Conservation (phyloP, 176 grass and related monocot species). For the Zizania latifolia region DNA sequence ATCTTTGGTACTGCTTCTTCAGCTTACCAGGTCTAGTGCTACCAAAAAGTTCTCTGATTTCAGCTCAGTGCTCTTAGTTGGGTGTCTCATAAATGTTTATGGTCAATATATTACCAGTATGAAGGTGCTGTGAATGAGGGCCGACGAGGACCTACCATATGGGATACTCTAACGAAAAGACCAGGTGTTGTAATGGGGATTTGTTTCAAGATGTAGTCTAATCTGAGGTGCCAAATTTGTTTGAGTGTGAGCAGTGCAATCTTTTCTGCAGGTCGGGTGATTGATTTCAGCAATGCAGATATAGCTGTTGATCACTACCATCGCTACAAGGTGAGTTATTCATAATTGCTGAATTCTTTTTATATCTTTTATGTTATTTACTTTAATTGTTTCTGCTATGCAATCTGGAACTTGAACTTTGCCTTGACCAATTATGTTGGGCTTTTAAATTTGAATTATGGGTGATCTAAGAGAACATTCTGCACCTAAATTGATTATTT, state of each 20-base stretch:
- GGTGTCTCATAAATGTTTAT: conserved; percentile 3
- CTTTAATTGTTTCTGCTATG: background rate
- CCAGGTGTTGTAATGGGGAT: conserved; percentile 44
- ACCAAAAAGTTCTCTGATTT: conserved; percentile 5
- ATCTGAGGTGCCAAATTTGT: conserved; percentile 6
- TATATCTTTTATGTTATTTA: conserved; percentile 20
- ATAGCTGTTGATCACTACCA: conserved; percentile 94
- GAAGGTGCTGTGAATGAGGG: conserved; percentile 90
- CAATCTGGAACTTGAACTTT: background rate
- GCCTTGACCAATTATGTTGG: background rate
- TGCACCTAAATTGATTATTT: background rate
- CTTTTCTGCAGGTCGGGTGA: conserved; percentile 58
- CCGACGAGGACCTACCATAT: conserved; percentile 77
- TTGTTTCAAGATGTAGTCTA: background rate
- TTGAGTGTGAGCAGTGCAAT: background rate
- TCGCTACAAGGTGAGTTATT: conserved; percentile 68
- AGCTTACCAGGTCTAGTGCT: conserved; percentile 65
- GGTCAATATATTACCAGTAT: conserved; percentile 43
- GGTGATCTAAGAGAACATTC: background rate
- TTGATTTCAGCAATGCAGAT: conserved; percentile 97
- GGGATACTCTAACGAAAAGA: conserved; percentile 71
- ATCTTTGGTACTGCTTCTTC: conserved; percentile 94
- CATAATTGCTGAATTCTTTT: background rate
- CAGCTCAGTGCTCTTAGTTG: background rate
- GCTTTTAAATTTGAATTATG: background rate